Evolutionary conservation across 2,329 filamentous ascomycete genomes (phyloP).

Genomic region (Pezicula radicicola): DNA sequence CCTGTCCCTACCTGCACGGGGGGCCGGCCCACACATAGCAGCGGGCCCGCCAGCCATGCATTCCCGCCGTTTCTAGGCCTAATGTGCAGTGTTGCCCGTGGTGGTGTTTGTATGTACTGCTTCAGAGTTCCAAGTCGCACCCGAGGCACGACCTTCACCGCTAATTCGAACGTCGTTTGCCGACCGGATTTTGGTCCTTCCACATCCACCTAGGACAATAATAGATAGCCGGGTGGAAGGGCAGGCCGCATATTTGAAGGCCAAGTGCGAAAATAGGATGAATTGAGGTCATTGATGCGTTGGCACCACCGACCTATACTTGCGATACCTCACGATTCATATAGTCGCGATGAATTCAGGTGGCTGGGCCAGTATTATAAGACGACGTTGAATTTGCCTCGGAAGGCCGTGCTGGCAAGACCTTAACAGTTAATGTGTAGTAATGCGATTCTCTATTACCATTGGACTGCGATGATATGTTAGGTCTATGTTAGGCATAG

Average conservation of each 20-base stretch:
- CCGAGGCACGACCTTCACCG: slow-evolving; percentile 17
- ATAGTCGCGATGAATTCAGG: neutral
- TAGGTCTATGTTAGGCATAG: too few relatives aligned
- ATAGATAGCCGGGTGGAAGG: slow-evolving; percentile 5
- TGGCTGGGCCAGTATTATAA: neutral
- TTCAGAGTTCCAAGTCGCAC: neutral
- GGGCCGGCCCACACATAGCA: too few relatives aligned
- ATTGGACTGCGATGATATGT: neutral
- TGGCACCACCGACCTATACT: slow-evolving; percentile 16
- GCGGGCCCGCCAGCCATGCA: too few relatives aligned
- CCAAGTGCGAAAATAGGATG: slow-evolving; percentile 15
- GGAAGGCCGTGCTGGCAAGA: neutral
- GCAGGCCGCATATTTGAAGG: slow-evolving; percentile 28
- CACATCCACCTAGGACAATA: slow-evolving; percentile 7
- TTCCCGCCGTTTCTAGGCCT: neutral
- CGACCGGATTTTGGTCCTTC: slow-evolving; percentile 6
- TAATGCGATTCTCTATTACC: neutral
- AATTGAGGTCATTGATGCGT: slow-evolving; percentile 20
- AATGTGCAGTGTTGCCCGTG: slow-evolving; percentile 14
- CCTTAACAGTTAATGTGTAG: neutral
- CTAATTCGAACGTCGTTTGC: slow-evolving; percentile 17
- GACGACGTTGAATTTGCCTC: neutral
- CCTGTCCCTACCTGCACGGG: too few relatives aligned
- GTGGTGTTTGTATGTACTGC: slow-evolving; percentile 13
- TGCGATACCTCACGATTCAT: neutral